Evolutionary conservation across 2,329 filamentous ascomycete genomes (phyloP).

Genomic region (Trichoderma sp.): DNA sequence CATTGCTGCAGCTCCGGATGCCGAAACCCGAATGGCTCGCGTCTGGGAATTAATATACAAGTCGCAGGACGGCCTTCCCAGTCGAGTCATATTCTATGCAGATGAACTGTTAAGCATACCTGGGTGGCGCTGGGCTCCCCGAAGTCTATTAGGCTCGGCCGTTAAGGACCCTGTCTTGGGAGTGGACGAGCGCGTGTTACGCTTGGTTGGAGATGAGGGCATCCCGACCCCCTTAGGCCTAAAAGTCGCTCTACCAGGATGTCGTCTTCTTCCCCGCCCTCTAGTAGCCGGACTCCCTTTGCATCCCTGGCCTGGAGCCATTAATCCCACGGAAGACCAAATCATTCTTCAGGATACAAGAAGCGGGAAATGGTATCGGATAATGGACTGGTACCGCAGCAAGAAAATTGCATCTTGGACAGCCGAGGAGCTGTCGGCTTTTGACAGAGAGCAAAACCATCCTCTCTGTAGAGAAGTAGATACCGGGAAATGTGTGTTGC

Average conservation of each 20-base stretch:
- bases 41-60: conserved; percentile 27
- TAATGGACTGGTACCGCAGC: conserved; percentile 25
- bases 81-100: conserved; percentile 27
- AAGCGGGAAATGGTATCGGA: conserved; percentile 23
- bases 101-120: conserved; percentile 25
- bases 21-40: conserved; percentile 26
- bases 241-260: conserved; percentile 22
- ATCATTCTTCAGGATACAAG: conserved; percentile 20
- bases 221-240: conserved; percentile 24
- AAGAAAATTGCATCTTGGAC: conserved; percentile 25
- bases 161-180: conserved; percentile 23
- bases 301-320: conserved; percentile 21
- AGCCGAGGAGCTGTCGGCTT: conserved; percentile 18
- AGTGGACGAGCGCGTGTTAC: conserved; percentile 22
- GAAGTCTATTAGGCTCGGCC: conserved; percentile 24
- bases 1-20: conserved; percentile 20
- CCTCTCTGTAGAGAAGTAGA: conserved; percentile 24
- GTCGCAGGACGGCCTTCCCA: conserved; percentile 23
- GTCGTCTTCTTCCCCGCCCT: conserved; percentile 14
- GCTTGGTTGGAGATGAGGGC: conserved; percentile 20
- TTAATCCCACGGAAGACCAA: conserved; percentile 21
- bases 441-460: conserved; percentile 16
- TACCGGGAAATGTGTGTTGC: conserved; percentile 20
- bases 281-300: conserved; percentile 13
- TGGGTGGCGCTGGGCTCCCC: conserved; percentile 32